phyloP scores from a whole-genome alignment of 257 asterid species.

The Primulina eburnea region DNA sequence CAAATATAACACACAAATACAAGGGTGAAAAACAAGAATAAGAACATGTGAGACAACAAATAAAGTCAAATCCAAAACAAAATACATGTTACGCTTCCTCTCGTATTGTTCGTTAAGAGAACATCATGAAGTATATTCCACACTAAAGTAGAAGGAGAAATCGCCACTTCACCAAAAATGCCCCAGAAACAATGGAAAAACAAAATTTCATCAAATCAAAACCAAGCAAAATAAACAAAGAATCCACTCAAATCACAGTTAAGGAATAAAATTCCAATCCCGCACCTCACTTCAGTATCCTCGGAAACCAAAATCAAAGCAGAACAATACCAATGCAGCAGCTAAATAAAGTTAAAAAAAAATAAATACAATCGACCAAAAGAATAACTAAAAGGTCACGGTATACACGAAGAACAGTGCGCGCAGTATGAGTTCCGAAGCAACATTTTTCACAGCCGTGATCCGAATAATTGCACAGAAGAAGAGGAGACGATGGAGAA shows the following conservation, averaged over 20 bases:
- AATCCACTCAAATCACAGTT: background rate
- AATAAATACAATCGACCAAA: no score
- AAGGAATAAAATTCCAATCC: background rate
- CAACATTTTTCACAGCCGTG: conserved; percentile 9
- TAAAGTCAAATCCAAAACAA: background rate
- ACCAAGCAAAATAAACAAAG: background rate
- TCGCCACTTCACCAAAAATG: background rate
- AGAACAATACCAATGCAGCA: conserved; percentile 19
- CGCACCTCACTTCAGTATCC: no score
- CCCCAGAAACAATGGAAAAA: conserved; percentile 3
- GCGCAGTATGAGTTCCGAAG: conserved; percentile 5
- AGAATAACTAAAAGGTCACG: conserved; percentile 22
- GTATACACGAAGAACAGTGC: conserved; percentile 11
- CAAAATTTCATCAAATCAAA: background rate
- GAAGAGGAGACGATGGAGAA: background rate
- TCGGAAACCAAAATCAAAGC: background rate
- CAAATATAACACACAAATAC: background rate
- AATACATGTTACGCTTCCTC: background rate
- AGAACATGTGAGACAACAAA: background rate
- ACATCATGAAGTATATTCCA: background rate
- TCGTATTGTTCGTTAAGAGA: background rate
- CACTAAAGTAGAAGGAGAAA: background rate
- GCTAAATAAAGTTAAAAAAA: conserved; percentile 8
- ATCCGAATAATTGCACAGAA: background rate
- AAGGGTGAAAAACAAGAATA: background rate